Percentiles rank a stretch among this genome's conserved stretches.
Evolutionary conservation across 495 filamentous ascomycete species (phyloP).

Genomic region (Aspergillus sparsus): DNA sequence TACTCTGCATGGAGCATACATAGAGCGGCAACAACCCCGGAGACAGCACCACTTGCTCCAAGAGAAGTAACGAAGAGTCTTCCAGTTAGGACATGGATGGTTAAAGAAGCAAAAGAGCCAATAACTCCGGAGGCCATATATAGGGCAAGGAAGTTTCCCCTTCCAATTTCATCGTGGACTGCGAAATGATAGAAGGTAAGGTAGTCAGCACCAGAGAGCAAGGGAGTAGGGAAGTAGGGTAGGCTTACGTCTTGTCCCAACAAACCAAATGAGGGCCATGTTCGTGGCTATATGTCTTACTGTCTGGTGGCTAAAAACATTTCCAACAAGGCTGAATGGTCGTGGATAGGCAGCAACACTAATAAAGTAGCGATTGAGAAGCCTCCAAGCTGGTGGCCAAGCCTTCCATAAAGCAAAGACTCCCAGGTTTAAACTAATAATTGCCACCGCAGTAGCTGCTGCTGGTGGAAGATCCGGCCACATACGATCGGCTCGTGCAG

Average conservation of each 20-base stretch:
- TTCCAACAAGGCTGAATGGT: slow-evolving; percentile 64
- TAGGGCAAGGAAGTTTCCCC: slow-evolving; percentile 78
- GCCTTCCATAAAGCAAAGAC: slow-evolving; percentile 66
- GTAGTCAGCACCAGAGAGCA: background rate
- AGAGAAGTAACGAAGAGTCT: slow-evolving; percentile 56
- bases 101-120: slow-evolving; percentile 64
- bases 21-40: slow-evolving; percentile 66
- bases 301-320: slow-evolving; percentile 76
- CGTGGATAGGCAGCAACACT: slow-evolving; percentile 67
- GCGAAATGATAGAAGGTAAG: background rate
- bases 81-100: slow-evolving; percentile 54
- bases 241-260: slow-evolving; percentile 57
- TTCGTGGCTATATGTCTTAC: slow-evolving; percentile 68
- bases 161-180: slow-evolving; percentile 86
- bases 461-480: slow-evolving; percentile 77
- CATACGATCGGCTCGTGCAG: slow-evolving; percentile 56
- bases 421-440: slow-evolving; percentile 65
- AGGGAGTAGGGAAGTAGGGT: background rate
- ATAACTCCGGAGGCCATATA: slow-evolving; percentile 69
- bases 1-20: slow-evolving; percentile 64
- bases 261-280: slow-evolving; percentile 61
- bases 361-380: slow-evolving; percentile 79
- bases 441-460: slow-evolving; percentile 68
- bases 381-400: slow-evolving; percentile 64
- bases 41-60: slow-evolving; percentile 74